phyloP scores from a whole-genome alignment of 495 filamentous ascomycete genomes.

The Podospora pseudocomata region DNA sequence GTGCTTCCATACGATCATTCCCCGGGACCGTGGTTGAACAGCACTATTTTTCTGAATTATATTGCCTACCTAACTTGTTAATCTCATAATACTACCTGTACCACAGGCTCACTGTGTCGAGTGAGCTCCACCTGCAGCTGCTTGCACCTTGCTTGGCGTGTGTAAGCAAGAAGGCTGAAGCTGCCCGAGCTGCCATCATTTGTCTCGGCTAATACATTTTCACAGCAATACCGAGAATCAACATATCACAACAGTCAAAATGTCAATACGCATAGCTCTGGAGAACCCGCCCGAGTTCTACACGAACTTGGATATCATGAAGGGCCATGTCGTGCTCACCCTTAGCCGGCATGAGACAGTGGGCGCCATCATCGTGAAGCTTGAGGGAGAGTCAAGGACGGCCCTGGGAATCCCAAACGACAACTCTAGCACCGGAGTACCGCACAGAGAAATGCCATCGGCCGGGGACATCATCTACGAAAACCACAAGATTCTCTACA shows the following conservation, averaged over 20 bases:
- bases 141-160: neutral
- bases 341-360: slow-evolving; percentile 64
- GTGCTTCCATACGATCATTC: neutral
- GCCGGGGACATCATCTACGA: slow-evolving; percentile 40
- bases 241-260: slow-evolving; percentile 33
- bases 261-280: slow-evolving; percentile 76
- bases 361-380: slow-evolving; percentile 79
- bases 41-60: neutral
- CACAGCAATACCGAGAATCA: neutral
- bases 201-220: neutral
- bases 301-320: slow-evolving; percentile 84
- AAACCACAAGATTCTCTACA: slow-evolving; percentile 58
- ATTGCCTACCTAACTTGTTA: neutral
- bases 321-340: slow-evolving; percentile 59
- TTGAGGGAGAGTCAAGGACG: slow-evolving; percentile 84
- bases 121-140: too few relatives aligned
- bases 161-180: neutral
- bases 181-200: neutral
- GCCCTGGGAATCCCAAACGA: slow-evolving; percentile 39
- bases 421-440: slow-evolving; percentile 25
- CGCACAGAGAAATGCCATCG: slow-evolving; percentile 27
- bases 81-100: neutral
- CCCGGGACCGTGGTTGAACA: neutral
- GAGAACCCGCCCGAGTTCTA: slow-evolving; percentile 72
- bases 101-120: neutral